Base-by-base conservation (phyloP, 345 rosid species). In the Camelina neglecta region DNA sequence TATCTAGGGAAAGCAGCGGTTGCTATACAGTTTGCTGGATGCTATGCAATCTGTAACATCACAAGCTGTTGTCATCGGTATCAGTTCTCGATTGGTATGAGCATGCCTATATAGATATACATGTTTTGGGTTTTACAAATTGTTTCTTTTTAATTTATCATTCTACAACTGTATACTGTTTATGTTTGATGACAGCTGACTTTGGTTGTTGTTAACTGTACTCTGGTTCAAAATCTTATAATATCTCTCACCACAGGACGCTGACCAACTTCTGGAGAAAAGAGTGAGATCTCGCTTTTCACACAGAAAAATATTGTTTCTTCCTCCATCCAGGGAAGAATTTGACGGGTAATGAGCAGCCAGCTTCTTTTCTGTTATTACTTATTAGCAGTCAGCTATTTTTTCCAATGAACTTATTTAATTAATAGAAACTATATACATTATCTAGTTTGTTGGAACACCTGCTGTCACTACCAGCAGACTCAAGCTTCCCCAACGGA, bases 281-380 rank as follows among this genome's bases (percentile, higher is more conserved):
- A 83, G 98, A 83, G 97, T 90, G 72, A 89, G 96, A 77, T 94
- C 98, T 51, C 96, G 97, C 66, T 90, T 94, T 82, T 92, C 98
- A 44, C 96, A 92, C 74, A 85, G 96, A 67, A 90, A 89, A 77
- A 74, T 90, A 2, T 60, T 92, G 78, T 95, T 92, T 88, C 91
- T 89, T 79, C 90, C 97, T 70, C 93, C 91, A 45, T 85, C 93
- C 3, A 82, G 71, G 75, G 91, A 89, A 81, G 92, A 90, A 53
- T 38, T 88, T 60, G 86, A 84, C 61, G 84, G 90, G 99, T 90
- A 75, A 56, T 60, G 57, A 21, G 39, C 55, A 58, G 51, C 77
- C 57, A 56, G 20, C 77, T 64, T 76, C 35, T 69, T 55, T 55
- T 72, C 69, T 67, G 21, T 67, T 58, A 57, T 23, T 51, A 41